phyloP scores from a whole-genome alignment of 495 filamentous ascomycete genomes.

The Aspergillus olivimuriae region DNA sequence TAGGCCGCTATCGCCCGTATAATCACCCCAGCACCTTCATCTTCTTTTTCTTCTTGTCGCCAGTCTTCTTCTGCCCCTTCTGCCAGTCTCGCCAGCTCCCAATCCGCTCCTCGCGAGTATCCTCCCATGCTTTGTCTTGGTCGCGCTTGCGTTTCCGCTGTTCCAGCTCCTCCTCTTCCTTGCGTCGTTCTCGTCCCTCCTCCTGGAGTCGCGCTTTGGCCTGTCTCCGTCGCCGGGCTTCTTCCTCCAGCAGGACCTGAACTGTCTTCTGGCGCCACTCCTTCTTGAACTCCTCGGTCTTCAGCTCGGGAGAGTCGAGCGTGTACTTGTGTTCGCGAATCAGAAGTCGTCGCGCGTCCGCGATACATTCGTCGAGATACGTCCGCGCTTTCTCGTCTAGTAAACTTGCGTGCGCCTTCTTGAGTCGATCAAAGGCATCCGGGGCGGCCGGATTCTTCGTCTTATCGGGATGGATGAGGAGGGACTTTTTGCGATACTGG shows the following conservation, averaged over 20 bases:
- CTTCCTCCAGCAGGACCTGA: conserved; percentile 86
- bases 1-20: not conserved
- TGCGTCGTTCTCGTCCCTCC: conserved; percentile 85
- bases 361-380: conserved; percentile 87
- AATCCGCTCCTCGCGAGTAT: conserved; percentile 84
- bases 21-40: conserved; percentile 72
- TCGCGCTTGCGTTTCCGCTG: conserved; percentile 88
- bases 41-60: conserved; percentile 61
- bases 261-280: conserved; percentile 92
- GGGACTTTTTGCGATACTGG: conserved; percentile 89
- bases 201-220: conserved; percentile 93
- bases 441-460: conserved; percentile 86
- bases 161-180: conserved; percentile 80
- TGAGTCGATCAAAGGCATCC: conserved; percentile 93
- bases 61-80: conserved; percentile 52
- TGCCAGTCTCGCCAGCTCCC: conserved; percentile 92
- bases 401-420: conserved; percentile 85
- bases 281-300: conserved; percentile 65
- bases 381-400: conserved; percentile 89
- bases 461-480: conserved; percentile 98
- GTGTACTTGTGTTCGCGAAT: conserved; percentile 94
- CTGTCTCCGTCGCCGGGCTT: conserved; percentile 76
- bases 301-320: conserved; percentile 78
- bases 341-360: conserved; percentile 87
- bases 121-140: conserved; percentile 89